These are phyloP conservation scores for Trichoderma atrobrunneum DNA, from an alignment of 2,329 filamentous ascomycete species.

Conservation along the genomic window DNA sequence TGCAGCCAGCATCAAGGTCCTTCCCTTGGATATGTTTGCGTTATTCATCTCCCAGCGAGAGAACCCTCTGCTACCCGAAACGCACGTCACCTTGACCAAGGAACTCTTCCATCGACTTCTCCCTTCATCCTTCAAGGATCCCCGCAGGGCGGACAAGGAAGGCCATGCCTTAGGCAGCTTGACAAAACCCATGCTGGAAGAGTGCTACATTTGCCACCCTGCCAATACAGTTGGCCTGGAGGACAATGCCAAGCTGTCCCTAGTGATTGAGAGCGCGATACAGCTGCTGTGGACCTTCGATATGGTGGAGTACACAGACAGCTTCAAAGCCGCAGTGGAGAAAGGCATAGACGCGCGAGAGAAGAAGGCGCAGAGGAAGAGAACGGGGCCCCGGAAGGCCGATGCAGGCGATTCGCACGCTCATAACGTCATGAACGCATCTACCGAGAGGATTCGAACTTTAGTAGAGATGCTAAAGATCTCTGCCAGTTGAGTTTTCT, in stretches of 20 bases:
- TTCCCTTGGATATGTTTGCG: slow-evolving; percentile 57
- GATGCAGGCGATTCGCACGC: slow-evolving; percentile 42
- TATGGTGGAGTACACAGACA: slow-evolving; percentile 34
- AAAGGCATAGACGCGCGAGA: slow-evolving; percentile 49
- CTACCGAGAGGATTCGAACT: slow-evolving; percentile 42
- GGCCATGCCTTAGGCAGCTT: slow-evolving; percentile 39
- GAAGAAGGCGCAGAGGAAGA: slow-evolving; percentile 45
- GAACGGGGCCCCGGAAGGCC: slow-evolving; percentile 32
- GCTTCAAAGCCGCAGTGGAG: slow-evolving; percentile 41
- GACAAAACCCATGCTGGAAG: slow-evolving; percentile 46
- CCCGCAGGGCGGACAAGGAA: slow-evolving; percentile 38
- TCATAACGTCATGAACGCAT: slow-evolving; percentile 43
- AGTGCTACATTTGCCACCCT: slow-evolving; percentile 63
- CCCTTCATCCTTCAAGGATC: slow-evolving; percentile 39
- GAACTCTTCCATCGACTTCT: slow-evolving; percentile 47
- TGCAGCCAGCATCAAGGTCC: slow-evolving; percentile 54
- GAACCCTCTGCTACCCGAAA: slow-evolving; percentile 36
- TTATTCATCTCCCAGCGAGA: slow-evolving; percentile 46
- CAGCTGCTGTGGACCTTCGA: slow-evolving; percentile 47
- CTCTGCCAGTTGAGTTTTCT: slow-evolving; percentile 18
- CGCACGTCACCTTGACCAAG: slow-evolving; percentile 46
- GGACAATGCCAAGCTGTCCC: slow-evolving; percentile 71
- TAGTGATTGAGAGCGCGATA: slow-evolving; percentile 65
- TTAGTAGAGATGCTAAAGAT: slow-evolving; percentile 38
- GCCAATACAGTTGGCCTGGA: slow-evolving; percentile 58